phyloP scores from a whole-genome alignment of 108 stramenopile species.

The Pseudonitzschia delicatissima region DNA sequence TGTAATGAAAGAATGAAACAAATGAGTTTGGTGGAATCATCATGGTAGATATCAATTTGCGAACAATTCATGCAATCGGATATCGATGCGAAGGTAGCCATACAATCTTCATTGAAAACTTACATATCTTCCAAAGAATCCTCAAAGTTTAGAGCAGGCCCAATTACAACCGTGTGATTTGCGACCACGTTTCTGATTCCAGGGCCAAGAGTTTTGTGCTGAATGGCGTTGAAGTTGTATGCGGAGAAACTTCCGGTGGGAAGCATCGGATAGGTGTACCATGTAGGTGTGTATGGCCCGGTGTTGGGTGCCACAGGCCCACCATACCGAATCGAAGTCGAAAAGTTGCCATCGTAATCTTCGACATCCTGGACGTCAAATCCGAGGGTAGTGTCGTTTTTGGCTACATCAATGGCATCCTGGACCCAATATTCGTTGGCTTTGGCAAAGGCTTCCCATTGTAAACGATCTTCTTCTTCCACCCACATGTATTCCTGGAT shows the following conservation, averaged over 20 bases:
- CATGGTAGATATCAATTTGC: no score
- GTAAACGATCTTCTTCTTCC: not conserved
- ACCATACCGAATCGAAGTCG: slow-evolving; percentile 1
- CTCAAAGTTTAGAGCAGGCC: not conserved
- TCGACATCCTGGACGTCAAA: no score
- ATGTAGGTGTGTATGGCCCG: slow-evolving; percentile 1
- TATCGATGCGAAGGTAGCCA: no score
- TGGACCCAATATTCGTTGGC: slow-evolving; percentile 1
- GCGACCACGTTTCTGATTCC: not conserved
- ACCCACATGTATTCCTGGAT: slow-evolving; percentile 1
- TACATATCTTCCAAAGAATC: no score
- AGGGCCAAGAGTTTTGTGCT: not conserved
- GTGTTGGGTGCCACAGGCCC: not conserved
- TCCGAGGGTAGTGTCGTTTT: not conserved
- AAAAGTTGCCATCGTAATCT: not conserved
- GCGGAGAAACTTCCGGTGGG: not conserved
- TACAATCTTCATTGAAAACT: no score
- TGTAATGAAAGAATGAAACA: not conserved
- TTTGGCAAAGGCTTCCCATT: slow-evolving; percentile 7
- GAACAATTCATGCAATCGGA: no score
- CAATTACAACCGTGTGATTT: not conserved
- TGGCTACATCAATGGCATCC: slow-evolving; percentile 1
- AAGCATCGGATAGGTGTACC: not conserved
- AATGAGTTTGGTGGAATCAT: no score
- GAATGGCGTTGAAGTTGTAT: slow-evolving; percentile 6